Evolutionary conservation across 2,329 filamentous ascomycete species (phyloP).

Genomic region (Aaosphaeria arxii): DNA sequence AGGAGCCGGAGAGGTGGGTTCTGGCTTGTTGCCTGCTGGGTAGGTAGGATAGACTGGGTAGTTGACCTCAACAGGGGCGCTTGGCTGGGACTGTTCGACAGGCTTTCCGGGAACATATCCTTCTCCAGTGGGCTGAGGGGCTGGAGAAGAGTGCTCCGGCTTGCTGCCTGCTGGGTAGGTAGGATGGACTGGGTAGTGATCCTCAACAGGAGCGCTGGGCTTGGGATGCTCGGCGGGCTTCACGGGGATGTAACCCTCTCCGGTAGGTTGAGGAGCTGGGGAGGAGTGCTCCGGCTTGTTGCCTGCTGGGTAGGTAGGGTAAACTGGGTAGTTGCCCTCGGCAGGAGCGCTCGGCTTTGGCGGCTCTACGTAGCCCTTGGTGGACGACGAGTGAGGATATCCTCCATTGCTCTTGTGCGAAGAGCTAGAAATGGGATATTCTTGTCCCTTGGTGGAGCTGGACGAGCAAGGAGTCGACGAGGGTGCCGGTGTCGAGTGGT

Average conservation of each 20-base stretch:
- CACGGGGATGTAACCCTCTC: not conserved
- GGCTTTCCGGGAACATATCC: not conserved
- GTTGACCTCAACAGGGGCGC: conserved; percentile 3
- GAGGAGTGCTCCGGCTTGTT: not conserved
- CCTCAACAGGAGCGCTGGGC: not conserved
- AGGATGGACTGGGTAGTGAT: not conserved
- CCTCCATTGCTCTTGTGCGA: not conserved
- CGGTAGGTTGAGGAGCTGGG: conserved; percentile 3
- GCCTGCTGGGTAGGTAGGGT: conserved; percentile 7
- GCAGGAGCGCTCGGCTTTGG: not conserved
- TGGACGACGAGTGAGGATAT: not conserved
- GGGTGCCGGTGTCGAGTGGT: not conserved
- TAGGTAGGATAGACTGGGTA: not conserved
- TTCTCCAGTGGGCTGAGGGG: not conserved
- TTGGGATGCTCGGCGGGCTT: not conserved
- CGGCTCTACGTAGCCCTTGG: not conserved
- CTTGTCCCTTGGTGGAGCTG: not conserved
- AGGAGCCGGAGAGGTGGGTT: conserved; percentile 1
- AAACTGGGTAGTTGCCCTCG: conserved; percentile 2
- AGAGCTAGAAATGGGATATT: not conserved
- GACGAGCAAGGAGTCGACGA: not conserved
- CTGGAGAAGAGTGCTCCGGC: conserved; percentile 1
- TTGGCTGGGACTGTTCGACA: not conserved
- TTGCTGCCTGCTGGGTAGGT: not conserved
- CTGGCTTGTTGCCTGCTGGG: not conserved